phyloP scores from a whole-genome alignment of 441 rosid species.

The Gossypium schwendimanii region DNA sequence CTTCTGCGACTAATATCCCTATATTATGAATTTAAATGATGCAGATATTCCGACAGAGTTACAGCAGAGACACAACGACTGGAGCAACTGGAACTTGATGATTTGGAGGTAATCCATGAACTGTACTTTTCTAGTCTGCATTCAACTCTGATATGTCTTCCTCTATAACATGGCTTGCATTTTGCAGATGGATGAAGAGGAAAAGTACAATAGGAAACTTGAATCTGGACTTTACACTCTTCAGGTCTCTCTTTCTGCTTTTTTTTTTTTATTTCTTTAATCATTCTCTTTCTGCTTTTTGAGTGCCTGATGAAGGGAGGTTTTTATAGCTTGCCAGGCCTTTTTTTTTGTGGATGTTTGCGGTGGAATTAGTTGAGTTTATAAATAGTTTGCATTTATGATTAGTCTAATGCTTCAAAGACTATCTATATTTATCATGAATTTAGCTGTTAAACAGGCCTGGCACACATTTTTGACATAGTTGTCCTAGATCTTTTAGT shows the following conservation, averaged over 20 bases:
- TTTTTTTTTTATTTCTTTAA: neutral
- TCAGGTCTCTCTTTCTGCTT: conserved; percentile 48
- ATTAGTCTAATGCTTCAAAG: neutral
- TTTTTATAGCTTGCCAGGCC: neutral
- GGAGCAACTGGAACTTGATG: conserved; percentile 73
- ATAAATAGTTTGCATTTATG: neutral
- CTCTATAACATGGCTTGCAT: conserved; percentile 10
- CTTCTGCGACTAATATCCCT: neutral
- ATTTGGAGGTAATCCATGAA: conserved; percentile 58
- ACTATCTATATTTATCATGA: neutral
- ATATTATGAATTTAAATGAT: conserved; percentile 8
- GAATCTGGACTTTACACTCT: conserved; percentile 95
- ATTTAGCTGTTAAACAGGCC: neutral
- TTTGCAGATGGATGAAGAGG: conserved; percentile 87
- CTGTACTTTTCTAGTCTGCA: neutral
- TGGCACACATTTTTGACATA: neutral
- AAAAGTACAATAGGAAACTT: conserved; percentile 67
- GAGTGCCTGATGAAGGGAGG: neutral
- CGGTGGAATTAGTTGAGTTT: neutral
- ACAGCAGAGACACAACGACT: conserved; percentile 66
- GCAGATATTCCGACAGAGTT: conserved; percentile 80
- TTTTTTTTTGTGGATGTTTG: neutral
- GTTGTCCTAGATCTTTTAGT: neutral
- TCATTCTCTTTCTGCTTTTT: neutral
- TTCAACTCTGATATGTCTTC: conserved; percentile 2